A percentile compares a stretch with the other conserved stretches of the same genome.
These are phyloP conservation scores for Xanthoconium separans DNA, from an alignment of 1,284 basidiomycete genomes.

Conservation along the genomic window DNA sequence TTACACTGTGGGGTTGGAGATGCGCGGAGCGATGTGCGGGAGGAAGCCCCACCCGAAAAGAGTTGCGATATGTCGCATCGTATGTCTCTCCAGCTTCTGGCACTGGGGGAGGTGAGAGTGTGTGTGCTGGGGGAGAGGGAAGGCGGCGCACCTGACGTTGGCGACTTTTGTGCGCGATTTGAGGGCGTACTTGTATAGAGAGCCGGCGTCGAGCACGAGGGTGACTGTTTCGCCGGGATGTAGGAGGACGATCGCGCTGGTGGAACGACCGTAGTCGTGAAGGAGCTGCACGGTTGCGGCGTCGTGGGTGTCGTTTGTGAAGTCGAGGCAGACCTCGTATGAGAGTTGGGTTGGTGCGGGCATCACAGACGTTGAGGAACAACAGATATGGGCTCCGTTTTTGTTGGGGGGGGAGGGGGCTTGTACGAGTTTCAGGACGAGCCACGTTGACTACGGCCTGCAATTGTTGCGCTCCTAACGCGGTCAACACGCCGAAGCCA, in stretches of 20 bases:
- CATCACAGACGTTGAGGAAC: slow-evolving; percentile 29
- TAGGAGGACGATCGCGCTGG: slow-evolving; percentile 54
- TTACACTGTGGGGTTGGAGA: slow-evolving; percentile 38
- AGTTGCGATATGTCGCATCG: slow-evolving; percentile 60
- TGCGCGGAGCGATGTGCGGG: slow-evolving; percentile 32
- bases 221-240: slow-evolving; percentile 63
- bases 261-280: slow-evolving; percentile 58
- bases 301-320: slow-evolving; percentile 67
- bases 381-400: slow-evolving; percentile 20
- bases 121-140: neutral
- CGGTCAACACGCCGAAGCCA: slow-evolving; percentile 32
- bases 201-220: slow-evolving; percentile 65
- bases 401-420: slow-evolving; percentile 34
- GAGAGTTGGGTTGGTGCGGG: slow-evolving; percentile 44
- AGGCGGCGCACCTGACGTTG: slow-evolving; percentile 60
- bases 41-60: slow-evolving; percentile 41
- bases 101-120: slow-evolving; percentile 37
- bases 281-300: slow-evolving; percentile 63
- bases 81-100: slow-evolving; percentile 64
- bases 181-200: slow-evolving; percentile 65
- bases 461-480: slow-evolving; percentile 35
- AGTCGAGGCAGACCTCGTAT: slow-evolving; percentile 66
- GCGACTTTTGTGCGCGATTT: slow-evolving; percentile 64
- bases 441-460: slow-evolving; percentile 32
- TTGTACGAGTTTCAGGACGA: slow-evolving; percentile 32